Base-by-base conservation (phyloP, 805 yeast genomes). In the Metschnikowia vanudenii region DNA sequence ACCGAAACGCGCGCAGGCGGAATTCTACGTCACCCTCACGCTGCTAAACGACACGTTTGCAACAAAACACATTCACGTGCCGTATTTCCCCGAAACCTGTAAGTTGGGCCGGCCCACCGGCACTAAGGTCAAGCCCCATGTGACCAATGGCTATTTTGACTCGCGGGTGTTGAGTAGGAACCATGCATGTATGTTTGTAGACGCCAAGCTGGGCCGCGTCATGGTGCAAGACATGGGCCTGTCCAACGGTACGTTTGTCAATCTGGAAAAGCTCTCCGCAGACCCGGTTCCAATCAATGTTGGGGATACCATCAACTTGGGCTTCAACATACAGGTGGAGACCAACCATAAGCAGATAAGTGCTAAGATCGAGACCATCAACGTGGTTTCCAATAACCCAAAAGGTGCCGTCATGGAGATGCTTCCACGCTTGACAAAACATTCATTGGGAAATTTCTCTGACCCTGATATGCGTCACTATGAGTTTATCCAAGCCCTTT, bases 241-340 rank as follows among this genome's bases (percentile, higher is more conserved):
- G 2, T 86, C 96, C 19, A 94, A 94, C 65, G 99, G 99, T 9
- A 92, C 99, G 0, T 95, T 85, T 63, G 80, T 94, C 40, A 94
- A 94, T 63, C 88, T 83, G 29, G 73, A 68, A 35, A 82, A 90
- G 51, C 74, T 94, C 10, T 78, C 80, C 34, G 69, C 76, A 13
- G 88, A 82, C 33, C 71, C 77, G 0, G 80, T 79, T 17, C 88
- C 83, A 54, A 66, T 94, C 41, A 75, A 81, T 46, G 73, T 82
- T n/a, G 91, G 88, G 20, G 99, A 94, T 65, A 74, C 80, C n/a
- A 76, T 94, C n/a, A 95, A 92, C 58, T 70, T 94, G 45, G 99
- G 99, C 1, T 89, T 96, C 42, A 96, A 95, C 59, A 87, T 94
- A 45, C 86, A 83, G 58, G 71, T 69, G 6, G 76, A 72, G 49